phyloP scores from a whole-genome alignment of 805 yeast genomes.

The Yarrowia yakushimensis region DNA sequence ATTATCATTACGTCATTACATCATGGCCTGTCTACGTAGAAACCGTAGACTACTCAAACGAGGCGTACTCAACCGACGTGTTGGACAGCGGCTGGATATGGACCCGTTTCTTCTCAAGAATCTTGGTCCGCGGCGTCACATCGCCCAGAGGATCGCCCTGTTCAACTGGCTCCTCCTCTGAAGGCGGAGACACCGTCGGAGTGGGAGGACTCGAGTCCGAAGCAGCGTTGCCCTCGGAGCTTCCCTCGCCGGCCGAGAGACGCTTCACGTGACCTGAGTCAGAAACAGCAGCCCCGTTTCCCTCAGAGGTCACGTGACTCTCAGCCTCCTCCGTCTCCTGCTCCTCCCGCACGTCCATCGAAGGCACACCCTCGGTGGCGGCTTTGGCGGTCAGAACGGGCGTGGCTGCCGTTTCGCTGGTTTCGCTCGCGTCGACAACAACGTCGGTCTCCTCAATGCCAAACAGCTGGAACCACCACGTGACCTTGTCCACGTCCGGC shows the following conservation, averaged over 20 bases:
- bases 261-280: background rate
- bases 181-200: background rate
- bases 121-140: constrained; percentile 4
- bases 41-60: constrained; percentile 1
- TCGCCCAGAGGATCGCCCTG: constrained; percentile 1
- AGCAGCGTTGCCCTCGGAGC: background rate
- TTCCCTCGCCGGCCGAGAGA: background rate
- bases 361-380: background rate
- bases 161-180: constrained; percentile 8
- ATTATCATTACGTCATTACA: constrained; percentile 12
- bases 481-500: constrained; percentile 59
- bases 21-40: background rate
- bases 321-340: too few species aligned
- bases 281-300: too few species aligned
- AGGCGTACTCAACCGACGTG: constrained; percentile 21
- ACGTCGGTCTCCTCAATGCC: constrained; percentile 41
- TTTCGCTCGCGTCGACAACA: background rate
- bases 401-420: background rate
- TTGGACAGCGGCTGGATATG: constrained; percentile 20
- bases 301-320: too few species aligned
- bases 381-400: background rate
- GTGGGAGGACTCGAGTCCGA: background rate
- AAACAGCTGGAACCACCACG: constrained; percentile 87
- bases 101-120: constrained; percentile 3
- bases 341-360: background rate